Percentiles rank a stretch among this genome's conserved stretches.
Conservation (phyloP, 805 yeast genomes). For the Teunomyces kruisii region DNA sequence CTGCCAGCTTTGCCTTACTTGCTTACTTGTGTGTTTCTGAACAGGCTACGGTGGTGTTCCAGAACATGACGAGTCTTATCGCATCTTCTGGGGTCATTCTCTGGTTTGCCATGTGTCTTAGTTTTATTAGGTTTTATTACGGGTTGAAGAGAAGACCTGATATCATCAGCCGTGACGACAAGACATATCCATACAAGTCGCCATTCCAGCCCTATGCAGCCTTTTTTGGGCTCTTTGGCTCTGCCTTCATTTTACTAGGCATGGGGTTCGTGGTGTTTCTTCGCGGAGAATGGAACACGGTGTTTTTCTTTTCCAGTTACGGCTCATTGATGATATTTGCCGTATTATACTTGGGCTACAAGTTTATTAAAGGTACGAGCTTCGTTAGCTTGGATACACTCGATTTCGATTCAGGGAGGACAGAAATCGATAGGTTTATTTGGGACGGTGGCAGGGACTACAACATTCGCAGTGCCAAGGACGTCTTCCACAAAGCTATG, state of each 20-base stretch:
- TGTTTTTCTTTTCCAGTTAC: constrained; percentile 64
- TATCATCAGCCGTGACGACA: constrained; percentile 60
- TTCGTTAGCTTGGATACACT: constrained; percentile 68
- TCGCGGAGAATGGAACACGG: constrained; percentile 55
- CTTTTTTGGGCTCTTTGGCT: constrained; percentile 58
- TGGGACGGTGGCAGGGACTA: constrained; percentile 73
- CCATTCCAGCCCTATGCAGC: constrained; percentile 73
- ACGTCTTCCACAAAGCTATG: constrained; percentile 29
- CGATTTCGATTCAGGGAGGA: constrained; percentile 80
- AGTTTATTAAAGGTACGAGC: constrained; percentile 59
- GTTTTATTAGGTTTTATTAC: constrained; percentile 62
- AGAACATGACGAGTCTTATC: constrained; percentile 62
- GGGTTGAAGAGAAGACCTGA: constrained; percentile 64
- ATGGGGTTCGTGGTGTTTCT: constrained; percentile 67
- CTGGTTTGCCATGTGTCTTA: constrained; percentile 73
- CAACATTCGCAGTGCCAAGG: constrained; percentile 32
- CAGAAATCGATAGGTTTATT: constrained; percentile 75
- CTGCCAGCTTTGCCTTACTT: constrained; percentile 59
- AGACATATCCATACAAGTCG: constrained; percentile 65
- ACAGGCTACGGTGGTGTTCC: constrained; percentile 61
- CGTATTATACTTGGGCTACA: constrained; percentile 54
- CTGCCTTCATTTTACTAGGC: constrained; percentile 48
- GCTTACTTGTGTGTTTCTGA: constrained; percentile 61
- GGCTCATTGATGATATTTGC: constrained; percentile 58
- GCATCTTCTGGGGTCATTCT: constrained; percentile 76